Conservation (phyloP, 2,329 filamentous ascomycete species). For the Stemphylium beticola region DNA sequence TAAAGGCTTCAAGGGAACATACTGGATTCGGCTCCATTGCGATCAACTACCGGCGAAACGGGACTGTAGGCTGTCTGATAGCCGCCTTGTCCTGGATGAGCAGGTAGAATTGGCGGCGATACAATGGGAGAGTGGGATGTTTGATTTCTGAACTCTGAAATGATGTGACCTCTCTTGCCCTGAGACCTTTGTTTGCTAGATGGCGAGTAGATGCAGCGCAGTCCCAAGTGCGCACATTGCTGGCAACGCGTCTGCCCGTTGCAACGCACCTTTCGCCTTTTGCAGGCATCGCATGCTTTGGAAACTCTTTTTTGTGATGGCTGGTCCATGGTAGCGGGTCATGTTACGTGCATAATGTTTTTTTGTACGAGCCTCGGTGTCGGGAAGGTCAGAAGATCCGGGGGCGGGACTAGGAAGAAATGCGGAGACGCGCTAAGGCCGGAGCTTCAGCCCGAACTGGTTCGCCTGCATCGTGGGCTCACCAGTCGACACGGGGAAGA, state of each 20-base stretch:
- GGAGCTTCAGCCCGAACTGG: constrained; percentile 12
- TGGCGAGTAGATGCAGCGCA: constrained; percentile 55
- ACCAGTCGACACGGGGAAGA: neutral
- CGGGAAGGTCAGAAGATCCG: constrained; percentile 19
- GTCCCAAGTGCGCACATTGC: constrained; percentile 48
- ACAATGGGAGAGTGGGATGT: constrained; percentile 24
- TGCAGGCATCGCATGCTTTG: constrained; percentile 57
- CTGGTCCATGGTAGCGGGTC: constrained; percentile 34
- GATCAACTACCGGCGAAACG: constrained; percentile 22
- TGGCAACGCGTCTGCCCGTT: constrained; percentile 55
- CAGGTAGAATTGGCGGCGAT: constrained; percentile 36
- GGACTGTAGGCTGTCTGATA: constrained; percentile 19
- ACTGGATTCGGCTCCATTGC: constrained; percentile 26
- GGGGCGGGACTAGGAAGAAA: constrained; percentile 10
- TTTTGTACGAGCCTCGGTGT: constrained; percentile 13
- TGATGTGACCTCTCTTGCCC: constrained; percentile 50
- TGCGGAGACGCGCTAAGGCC: constrained; percentile 20
- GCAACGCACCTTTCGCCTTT: constrained; percentile 55
- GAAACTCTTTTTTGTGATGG: constrained; percentile 41
- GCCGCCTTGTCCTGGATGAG: constrained; percentile 17
- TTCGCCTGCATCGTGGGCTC: constrained; percentile 6
- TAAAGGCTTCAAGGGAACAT: constrained; percentile 11
- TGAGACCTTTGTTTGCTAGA: constrained; percentile 48
- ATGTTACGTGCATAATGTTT: constrained; percentile 22
- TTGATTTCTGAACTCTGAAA: constrained; percentile 50